Conservation (phyloP, 768 basidiomycete genomes). For the Mrakia hoshinonis region DNA sequence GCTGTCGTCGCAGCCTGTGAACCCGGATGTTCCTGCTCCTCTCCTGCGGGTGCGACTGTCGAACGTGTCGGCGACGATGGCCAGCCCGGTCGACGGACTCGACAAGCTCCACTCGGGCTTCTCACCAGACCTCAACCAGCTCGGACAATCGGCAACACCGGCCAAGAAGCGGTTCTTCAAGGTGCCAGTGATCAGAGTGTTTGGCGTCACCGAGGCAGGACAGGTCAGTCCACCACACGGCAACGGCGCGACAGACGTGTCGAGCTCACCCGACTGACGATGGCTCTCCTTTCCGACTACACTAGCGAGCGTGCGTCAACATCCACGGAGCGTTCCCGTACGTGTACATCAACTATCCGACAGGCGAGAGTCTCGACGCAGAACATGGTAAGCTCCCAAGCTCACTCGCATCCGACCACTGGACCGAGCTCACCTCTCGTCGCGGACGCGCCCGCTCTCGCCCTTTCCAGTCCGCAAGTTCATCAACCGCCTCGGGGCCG, state of each 20-base stretch:
- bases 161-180: constrained; percentile 44
- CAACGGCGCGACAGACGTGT: not conserved
- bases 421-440: not conserved
- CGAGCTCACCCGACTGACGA: not conserved
- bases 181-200: constrained; percentile 77
- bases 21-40: constrained; percentile 14
- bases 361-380: constrained; percentile 52
- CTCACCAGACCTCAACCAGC: not conserved
- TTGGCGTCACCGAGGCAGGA: constrained; percentile 68
- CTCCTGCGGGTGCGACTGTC: constrained; percentile 41
- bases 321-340: constrained; percentile 93
- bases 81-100: constrained; percentile 34
- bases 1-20: not conserved
- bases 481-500: constrained; percentile 57
- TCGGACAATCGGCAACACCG: not conserved
- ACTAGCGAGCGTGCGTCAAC: constrained; percentile 65
- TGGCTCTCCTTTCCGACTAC: not conserved
- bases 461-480: constrained; percentile 57
- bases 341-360: constrained; percentile 71
- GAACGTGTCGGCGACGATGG: constrained; percentile 38
- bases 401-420: not conserved
- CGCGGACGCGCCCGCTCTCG: constrained; percentile 24
- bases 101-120: constrained; percentile 28
- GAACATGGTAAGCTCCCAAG: constrained; percentile 50
- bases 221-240: constrained; percentile 37